A percentile compares a stretch with the other conserved stretches of the same genome.
Conservation (phyloP, 139 green algal species). For the Chlamydomonas asymmetrica region DNA sequence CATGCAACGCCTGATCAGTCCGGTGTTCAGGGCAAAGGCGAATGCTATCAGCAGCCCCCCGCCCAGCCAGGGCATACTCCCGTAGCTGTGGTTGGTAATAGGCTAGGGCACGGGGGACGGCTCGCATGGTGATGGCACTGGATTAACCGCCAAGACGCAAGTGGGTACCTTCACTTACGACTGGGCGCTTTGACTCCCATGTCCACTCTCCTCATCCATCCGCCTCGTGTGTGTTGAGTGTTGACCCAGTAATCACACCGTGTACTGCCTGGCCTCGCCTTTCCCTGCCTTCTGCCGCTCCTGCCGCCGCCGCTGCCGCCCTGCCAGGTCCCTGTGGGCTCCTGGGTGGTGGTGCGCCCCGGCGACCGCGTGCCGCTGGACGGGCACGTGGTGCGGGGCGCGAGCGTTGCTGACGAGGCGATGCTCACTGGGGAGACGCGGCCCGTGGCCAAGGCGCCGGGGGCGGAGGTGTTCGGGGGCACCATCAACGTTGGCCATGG, state of each 20-base stretch:
- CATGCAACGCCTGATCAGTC: too few relatives aligned
- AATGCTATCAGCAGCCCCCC: too few relatives aligned
- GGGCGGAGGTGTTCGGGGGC: slow-evolving; percentile 55
- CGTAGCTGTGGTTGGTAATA: too few relatives aligned
- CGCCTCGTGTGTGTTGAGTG: too few relatives aligned
- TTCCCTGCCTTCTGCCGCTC: background rate
- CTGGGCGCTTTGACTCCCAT: too few relatives aligned
- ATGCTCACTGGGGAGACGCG: slow-evolving; percentile 71
- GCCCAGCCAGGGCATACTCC: too few relatives aligned
- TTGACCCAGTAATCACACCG: background rate
- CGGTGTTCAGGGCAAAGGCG: too few relatives aligned
- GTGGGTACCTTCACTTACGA: background rate
- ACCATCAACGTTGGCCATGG: slow-evolving; percentile 62
- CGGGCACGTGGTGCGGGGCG: slow-evolving; percentile 62
- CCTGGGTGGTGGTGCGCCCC: slow-evolving; percentile 59
- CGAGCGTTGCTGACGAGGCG: slow-evolving; percentile 67
- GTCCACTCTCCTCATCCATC: too few relatives aligned
- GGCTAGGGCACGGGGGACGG: too few relatives aligned
- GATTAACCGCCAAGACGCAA: background rate
- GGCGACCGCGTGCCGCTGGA: slow-evolving; percentile 78
- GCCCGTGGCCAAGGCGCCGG: slow-evolving; percentile 56
- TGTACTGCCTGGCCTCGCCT: background rate
- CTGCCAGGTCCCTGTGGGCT: slow-evolving; percentile 18
- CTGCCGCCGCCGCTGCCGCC: background rate
- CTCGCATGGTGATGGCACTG: background rate